Conservation (phyloP, 371 early-diverging fungal genomes). For the Blakeslea trispora region DNA sequence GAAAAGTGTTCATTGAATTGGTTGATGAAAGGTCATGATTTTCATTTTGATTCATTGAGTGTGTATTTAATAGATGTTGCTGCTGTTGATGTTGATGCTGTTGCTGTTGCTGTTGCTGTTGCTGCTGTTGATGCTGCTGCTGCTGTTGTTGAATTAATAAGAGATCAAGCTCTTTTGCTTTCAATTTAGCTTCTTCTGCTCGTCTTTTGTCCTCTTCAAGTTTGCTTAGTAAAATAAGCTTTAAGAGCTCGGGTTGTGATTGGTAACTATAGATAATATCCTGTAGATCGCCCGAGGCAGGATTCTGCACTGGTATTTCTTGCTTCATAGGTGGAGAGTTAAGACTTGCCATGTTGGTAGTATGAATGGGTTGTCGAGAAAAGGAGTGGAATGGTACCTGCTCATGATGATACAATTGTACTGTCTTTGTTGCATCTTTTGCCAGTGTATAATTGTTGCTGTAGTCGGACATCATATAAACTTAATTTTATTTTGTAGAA, state of each 20-base stretch:
- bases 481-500: too few relatives aligned
- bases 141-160: slow-evolving; percentile 43
- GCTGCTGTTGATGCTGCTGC: slow-evolving; percentile 9
- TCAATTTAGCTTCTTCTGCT: slow-evolving; percentile 51
- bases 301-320: slow-evolving; percentile 20
- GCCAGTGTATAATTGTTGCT: slow-evolving; percentile 16
- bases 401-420: slow-evolving; percentile 46
- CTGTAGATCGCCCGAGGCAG: slow-evolving; percentile 48
- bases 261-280: slow-evolving; percentile 58
- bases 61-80: slow-evolving; percentile 4
- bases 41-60: slow-evolving; percentile 1
- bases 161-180: slow-evolving; percentile 48
- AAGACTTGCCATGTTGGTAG: background rate
- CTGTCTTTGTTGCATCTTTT: slow-evolving; percentile 30
- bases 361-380: slow-evolving; percentile 15
- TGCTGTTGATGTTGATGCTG: slow-evolving; percentile 3
- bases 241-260: slow-evolving; percentile 62
- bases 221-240: slow-evolving; percentile 62
- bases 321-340: slow-evolving; percentile 9
- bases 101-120: slow-evolving; percentile 6
- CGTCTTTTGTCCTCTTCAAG: slow-evolving; percentile 67
- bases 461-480: slow-evolving; percentile 20
- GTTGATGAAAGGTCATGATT: too few relatives aligned
- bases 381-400: slow-evolving; percentile 42
- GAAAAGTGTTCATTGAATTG: too few relatives aligned